Evolutionary conservation across 768 basidiomycete genomes (phyloP).

Genomic region (Clitopilus hobsonii): DNA sequence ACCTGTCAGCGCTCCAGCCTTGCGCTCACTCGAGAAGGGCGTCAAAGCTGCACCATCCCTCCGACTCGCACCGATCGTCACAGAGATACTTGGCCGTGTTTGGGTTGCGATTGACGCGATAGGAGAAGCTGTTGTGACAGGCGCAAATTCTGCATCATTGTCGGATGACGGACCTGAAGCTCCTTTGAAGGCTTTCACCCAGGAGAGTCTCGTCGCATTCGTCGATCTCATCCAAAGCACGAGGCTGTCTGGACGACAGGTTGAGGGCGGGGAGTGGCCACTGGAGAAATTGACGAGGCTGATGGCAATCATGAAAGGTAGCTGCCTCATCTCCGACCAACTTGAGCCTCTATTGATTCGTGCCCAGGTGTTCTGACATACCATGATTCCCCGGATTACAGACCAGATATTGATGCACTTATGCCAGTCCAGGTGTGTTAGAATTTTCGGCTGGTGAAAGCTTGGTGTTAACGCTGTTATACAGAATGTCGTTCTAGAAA

Average conservation of each 20-base stretch:
- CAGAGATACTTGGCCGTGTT: slow-evolving; percentile 49
- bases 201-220: slow-evolving; percentile 82
- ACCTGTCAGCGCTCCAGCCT: slow-evolving; percentile 72
- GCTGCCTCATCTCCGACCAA: neutral
- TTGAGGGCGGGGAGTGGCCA: slow-evolving; percentile 59
- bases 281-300: slow-evolving; percentile 60
- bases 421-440: slow-evolving; percentile 68
- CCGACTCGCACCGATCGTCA: slow-evolving; percentile 37
- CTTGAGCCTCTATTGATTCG: neutral
- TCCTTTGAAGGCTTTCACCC: slow-evolving; percentile 51
- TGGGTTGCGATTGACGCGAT: slow-evolving; percentile 72
- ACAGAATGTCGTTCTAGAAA: slow-evolving; percentile 69
- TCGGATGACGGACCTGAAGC: slow-evolving; percentile 15
- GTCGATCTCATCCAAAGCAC: slow-evolving; percentile 67
- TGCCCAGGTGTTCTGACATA: slow-evolving; percentile 71
- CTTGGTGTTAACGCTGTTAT: neutral
- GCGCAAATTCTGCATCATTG: slow-evolving; percentile 14
- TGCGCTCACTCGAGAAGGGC: slow-evolving; percentile 80
- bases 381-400: slow-evolving; percentile 75
- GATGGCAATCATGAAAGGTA: slow-evolving; percentile 76
- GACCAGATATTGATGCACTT: slow-evolving; percentile 81
- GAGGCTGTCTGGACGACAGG: slow-evolving; percentile 40
- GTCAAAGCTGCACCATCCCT: slow-evolving; percentile 52
- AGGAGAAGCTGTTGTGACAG: slow-evolving; percentile 45
- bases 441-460: neutral